A percentile compares a stretch with the other conserved stretches of the same genome.
Evolutionary conservation across 2,329 filamentous ascomycete species (phyloP).

Genomic region (Capronia coronata): DNA sequence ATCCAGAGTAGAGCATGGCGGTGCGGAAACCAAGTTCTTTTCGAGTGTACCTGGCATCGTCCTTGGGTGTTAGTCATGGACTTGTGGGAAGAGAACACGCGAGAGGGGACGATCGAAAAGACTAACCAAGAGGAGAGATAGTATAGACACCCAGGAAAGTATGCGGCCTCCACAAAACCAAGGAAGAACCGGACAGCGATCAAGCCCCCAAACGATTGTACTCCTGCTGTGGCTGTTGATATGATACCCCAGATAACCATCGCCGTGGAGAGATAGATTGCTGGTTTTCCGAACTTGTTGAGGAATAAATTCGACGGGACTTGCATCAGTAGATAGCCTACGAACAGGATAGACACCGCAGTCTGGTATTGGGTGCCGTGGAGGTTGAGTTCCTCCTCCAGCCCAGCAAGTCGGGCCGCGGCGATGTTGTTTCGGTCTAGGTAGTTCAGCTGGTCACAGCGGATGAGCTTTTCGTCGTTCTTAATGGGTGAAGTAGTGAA

Average conservation of each 20-base stretch:
- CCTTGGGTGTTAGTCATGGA: neutral
- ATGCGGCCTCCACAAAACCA: slow-evolving; percentile 38
- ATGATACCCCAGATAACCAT: slow-evolving; percentile 36
- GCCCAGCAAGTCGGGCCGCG: slow-evolving; percentile 47
- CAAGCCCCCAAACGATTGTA: slow-evolving; percentile 38
- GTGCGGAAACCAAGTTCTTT: slow-evolving; percentile 42
- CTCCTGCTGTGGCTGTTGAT: slow-evolving; percentile 33
- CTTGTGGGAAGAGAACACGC: neutral
- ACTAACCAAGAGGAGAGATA: slow-evolving; percentile 37
- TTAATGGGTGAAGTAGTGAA: neutral
- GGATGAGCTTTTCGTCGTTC: slow-evolving; percentile 36
- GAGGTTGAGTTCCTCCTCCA: slow-evolving; percentile 41
- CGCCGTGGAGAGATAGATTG: slow-evolving; percentile 39
- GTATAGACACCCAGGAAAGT: slow-evolving; percentile 52
- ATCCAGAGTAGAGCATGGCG: slow-evolving; percentile 42
- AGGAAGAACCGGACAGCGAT: slow-evolving; percentile 40
- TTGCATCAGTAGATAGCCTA: slow-evolving; percentile 59
- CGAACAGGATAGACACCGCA: slow-evolving; percentile 40
- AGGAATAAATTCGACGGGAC: slow-evolving; percentile 32
- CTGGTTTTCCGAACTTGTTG: slow-evolving; percentile 38
- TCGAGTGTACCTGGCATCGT: slow-evolving; percentile 35
- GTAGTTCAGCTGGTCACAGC: slow-evolving; percentile 71
- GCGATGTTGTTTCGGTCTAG: slow-evolving; percentile 57
- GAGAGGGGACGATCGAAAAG: neutral
- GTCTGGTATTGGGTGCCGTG: slow-evolving; percentile 29